Percentiles rank a stretch among this genome's conserved stretches.
Conservation (phyloP, 2,329 filamentous ascomycete species). For the Diplodia scrobiculata region DNA sequence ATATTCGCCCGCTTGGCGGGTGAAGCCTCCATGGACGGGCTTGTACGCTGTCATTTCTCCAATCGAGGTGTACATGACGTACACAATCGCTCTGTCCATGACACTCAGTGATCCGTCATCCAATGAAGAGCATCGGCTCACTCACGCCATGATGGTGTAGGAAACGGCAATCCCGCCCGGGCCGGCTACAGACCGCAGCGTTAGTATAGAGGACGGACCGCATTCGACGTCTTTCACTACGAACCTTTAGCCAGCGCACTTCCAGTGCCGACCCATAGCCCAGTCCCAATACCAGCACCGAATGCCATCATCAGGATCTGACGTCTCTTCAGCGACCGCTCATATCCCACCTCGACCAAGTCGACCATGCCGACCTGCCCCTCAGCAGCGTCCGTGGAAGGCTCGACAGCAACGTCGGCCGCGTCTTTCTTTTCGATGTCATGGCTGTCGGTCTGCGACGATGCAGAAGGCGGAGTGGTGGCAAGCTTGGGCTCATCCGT, state of each 20-base stretch:
- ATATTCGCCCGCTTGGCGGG: slow-evolving; percentile 26
- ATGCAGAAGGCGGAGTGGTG: not conserved
- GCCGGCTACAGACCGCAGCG: slow-evolving; percentile 7
- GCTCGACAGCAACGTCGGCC: slow-evolving; percentile 6
- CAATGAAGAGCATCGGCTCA: not conserved
- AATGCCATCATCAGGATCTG: slow-evolving; percentile 30
- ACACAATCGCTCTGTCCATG: slow-evolving; percentile 11
- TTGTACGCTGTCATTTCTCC: slow-evolving; percentile 28
- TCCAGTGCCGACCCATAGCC: slow-evolving; percentile 27
- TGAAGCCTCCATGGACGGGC: slow-evolving; percentile 25
- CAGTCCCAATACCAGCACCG: slow-evolving; percentile 28
- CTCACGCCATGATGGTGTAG: slow-evolving; percentile 28
- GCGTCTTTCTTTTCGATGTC: slow-evolving; percentile 6
- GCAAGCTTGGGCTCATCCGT: not conserved
- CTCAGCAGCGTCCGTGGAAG: slow-evolving; percentile 6
- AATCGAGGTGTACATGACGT: slow-evolving; percentile 27
- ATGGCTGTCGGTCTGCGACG: not conserved
- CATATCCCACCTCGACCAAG: slow-evolving; percentile 23
- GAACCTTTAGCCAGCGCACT: slow-evolving; percentile 26
- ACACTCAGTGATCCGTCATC: not conserved
- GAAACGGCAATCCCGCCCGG: slow-evolving; percentile 29
- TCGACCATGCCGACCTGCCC: slow-evolving; percentile 11
- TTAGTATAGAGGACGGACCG: not conserved
- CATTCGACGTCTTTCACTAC: not conserved
- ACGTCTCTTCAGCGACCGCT: slow-evolving; percentile 25